Percentiles rank a stretch among this genome's conserved stretches.
phyloP scores from a whole-genome alignment of 495 filamentous ascomycete species.

The Neurospora tetraspora region DNA sequence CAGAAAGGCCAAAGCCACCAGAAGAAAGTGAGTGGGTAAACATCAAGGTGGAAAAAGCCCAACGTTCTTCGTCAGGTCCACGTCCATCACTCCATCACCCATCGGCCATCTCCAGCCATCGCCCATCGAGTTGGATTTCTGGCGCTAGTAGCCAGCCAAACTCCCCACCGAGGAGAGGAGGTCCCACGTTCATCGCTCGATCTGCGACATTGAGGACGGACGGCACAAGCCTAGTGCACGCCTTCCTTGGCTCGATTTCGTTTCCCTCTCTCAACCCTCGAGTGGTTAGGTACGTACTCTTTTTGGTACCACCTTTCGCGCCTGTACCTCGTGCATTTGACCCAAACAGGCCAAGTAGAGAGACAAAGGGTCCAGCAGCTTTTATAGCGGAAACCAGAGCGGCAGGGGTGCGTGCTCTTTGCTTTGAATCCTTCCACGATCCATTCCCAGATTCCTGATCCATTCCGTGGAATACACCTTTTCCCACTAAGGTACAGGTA shows the following conservation, averaged over 20 bases:
- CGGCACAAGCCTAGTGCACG: conserved; percentile 10
- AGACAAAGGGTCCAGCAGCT: conserved; percentile 1
- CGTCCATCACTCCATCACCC: not conserved
- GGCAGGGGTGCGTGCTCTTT: not conserved
- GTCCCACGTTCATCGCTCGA: conserved; percentile 14
- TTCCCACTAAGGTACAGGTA: too few relatives aligned
- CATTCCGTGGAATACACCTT: conserved; percentile 7
- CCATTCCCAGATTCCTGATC: conserved; percentile 2
- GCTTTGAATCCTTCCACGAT: not conserved
- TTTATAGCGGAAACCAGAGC: not conserved
- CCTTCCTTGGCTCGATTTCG: conserved; percentile 3
- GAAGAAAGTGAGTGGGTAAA: not conserved
- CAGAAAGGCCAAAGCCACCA: not conserved
- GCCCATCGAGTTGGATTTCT: not conserved
- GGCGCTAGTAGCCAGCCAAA: not conserved
- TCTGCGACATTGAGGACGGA: conserved; percentile 14
- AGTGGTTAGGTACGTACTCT: not conserved
- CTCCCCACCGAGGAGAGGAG: not conserved
- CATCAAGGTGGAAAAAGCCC: not conserved
- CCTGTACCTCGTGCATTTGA: not conserved
- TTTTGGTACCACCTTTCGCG: not conserved
- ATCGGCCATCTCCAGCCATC: not conserved
- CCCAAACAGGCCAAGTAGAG: not conserved
- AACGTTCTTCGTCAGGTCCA: not conserved
- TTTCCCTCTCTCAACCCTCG: not conserved